phyloP scores from a whole-genome alignment of 1,284 basidiomycete species.

The Tilletia indica region DNA sequence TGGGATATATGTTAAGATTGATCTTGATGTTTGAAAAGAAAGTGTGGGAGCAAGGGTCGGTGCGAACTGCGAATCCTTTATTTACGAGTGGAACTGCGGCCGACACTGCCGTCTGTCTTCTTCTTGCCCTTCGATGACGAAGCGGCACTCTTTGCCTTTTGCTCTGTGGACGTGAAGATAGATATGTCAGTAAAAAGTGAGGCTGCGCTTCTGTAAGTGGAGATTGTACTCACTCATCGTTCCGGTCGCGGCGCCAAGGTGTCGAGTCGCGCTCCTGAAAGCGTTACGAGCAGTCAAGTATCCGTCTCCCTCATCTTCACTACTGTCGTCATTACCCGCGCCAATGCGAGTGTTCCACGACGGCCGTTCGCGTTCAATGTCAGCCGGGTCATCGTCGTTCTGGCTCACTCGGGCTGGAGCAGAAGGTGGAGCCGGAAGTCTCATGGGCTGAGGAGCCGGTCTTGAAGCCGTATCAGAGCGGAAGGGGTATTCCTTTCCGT shows the following conservation, averaged over 20 bases:
- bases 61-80: neutral
- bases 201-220: neutral
- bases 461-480: neutral
- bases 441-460: neutral
- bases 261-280: conserved; percentile 43
- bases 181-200: neutral
- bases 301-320: conserved; percentile 41
- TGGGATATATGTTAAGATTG: neutral
- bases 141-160: neutral
- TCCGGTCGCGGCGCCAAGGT: conserved; percentile 45
- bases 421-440: conserved; percentile 27
- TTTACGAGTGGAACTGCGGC: conserved; percentile 1
- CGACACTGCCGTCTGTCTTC: neutral
- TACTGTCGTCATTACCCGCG: conserved; percentile 29
- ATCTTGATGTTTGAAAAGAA: neutral
- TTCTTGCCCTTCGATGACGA: conserved; percentile 13
- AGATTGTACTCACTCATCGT: conserved; percentile 8
- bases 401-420: conserved; percentile 30
- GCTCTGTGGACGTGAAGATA: neutral
- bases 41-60: neutral
- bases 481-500: conserved; percentile 29
- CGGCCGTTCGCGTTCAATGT: conserved; percentile 32
- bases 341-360: conserved; percentile 48
- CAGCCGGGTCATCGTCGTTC: conserved; percentile 29
- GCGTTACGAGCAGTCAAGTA: conserved; percentile 47